Evolutionary conservation across 192 early-diverging fungal species (phyloP), one percentile per base, ranked within the genome.

Genomic region (Coemansia interrupta): DNA sequence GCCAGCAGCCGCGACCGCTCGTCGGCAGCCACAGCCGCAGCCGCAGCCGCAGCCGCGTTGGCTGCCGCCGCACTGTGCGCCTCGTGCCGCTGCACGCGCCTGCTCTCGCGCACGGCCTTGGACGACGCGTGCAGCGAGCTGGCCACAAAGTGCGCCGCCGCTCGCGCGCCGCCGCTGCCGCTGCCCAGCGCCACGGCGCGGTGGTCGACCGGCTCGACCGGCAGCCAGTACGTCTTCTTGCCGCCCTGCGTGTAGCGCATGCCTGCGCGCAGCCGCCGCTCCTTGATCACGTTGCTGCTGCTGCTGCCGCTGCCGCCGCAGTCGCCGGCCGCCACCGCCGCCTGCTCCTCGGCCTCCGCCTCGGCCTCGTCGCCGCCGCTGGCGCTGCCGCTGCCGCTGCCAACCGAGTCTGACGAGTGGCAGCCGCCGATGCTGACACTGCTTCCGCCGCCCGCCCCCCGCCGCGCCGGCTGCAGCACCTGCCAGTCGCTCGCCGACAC

Each of bases 161-260:
- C 68, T 1, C 47, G 43, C 22, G 70, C 39, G 6, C 63, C 39
- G 32, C 54, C 46, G 43, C 75, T 66, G 3, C 69, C 65, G 12
- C 64, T 61, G 14, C 69, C 69, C 64, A 78, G 66, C 2, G 69
- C 65, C 22, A 68, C 63, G 13, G 73, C 73, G 17, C 71, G 63
- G 53, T 73, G 67, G 42, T 72, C 73, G 19, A 68, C 63, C 23
- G 69, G 69, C 38, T 82, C 80, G 7, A 74, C 72, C 3, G 80
- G 80, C 8, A 82, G 66, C 80, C 80, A 82, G 47, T 82, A 82
- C n/a, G 72, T 82, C 53, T 64, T 66, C 44, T 73, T 74, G 29
- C 80, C 80, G 13, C 80, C 80, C 54, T 72, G 71, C 26, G 76
- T 72, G 47, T 82, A 82, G 9, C 80, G 75, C 75, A 82, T 73